Percentiles rank a stretch among this genome's conserved stretches.
Conservation (phyloP, 768 basidiomycete species). For the Inosperma sp. region DNA sequence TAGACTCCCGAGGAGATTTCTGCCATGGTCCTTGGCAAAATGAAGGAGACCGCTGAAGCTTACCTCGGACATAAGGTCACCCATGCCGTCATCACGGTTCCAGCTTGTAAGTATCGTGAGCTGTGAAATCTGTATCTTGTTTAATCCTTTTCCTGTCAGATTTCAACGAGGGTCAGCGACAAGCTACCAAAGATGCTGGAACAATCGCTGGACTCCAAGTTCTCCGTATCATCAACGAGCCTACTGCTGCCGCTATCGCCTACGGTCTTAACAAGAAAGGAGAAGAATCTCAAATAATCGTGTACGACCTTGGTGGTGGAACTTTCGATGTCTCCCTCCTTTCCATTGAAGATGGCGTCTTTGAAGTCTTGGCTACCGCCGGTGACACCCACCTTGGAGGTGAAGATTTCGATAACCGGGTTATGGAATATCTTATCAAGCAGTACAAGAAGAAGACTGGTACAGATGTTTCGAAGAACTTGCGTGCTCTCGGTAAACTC, state of each 20-base stretch:
- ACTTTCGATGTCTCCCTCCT: slow-evolving; percentile 98
- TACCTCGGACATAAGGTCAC: slow-evolving; percentile 96
- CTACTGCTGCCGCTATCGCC: slow-evolving; percentile 95
- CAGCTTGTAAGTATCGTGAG: slow-evolving; percentile 62
- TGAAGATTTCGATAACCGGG: slow-evolving; percentile 93
- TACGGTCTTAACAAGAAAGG: slow-evolving; percentile 97
- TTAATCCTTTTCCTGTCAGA: slow-evolving; percentile 37
- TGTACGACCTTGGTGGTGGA: slow-evolving; percentile 98
- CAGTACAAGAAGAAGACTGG: slow-evolving; percentile 90
- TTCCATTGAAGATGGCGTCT: slow-evolving; percentile 90
- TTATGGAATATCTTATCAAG: slow-evolving; percentile 88
- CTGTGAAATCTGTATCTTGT: not conserved
- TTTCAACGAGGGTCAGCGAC: slow-evolving; percentile 99
- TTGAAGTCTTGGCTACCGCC: slow-evolving; percentile 85
- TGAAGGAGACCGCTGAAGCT: slow-evolving; percentile 99
- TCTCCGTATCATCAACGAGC: slow-evolving; percentile 97
- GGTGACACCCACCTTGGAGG: slow-evolving; percentile 95
- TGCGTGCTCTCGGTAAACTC: slow-evolving; percentile 83
- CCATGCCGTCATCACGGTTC: slow-evolving; percentile 97
- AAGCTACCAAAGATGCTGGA: slow-evolving; percentile 98
- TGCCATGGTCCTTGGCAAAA: slow-evolving; percentile 93
- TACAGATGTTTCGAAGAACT: slow-evolving; percentile 74
- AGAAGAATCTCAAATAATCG: slow-evolving; percentile 92
- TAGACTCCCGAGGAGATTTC: slow-evolving; percentile 92
- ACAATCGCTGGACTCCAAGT: slow-evolving; percentile 92